phyloP scores from a whole-genome alignment of 805 yeast genomes.

The Torulaspora franciscae region DNA sequence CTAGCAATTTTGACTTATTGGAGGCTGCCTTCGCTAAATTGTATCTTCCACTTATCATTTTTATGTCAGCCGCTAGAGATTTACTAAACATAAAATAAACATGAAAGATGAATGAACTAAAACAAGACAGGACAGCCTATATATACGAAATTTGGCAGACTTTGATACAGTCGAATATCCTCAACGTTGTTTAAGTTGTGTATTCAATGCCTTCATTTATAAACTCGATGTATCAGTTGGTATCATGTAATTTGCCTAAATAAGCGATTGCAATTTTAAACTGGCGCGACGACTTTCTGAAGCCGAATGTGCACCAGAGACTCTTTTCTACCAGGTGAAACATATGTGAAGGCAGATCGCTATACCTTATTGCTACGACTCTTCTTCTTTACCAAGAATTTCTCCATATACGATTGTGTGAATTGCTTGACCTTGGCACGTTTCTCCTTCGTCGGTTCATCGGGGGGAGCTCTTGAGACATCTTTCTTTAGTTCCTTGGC shows the following conservation, averaged over 20 bases:
- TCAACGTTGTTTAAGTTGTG: background rate
- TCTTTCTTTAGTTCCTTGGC: slow-evolving; percentile 55
- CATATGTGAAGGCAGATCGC: background rate
- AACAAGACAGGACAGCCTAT: background rate
- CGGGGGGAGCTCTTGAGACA: slow-evolving; percentile 41
- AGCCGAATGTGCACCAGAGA: background rate
- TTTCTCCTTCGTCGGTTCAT: slow-evolving; percentile 58
- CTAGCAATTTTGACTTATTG: slow-evolving; percentile 5
- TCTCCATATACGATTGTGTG: slow-evolving; percentile 60
- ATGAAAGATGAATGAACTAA: background rate
- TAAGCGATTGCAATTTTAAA: slow-evolving; percentile 5
- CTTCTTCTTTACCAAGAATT: slow-evolving; percentile 46
- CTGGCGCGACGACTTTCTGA: slow-evolving; percentile 2
- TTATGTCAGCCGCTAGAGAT: background rate
- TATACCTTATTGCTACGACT: slow-evolving; percentile 9
- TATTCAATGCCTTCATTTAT: background rate
- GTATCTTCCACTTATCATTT: background rate
- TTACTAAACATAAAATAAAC: background rate
- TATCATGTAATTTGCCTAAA: slow-evolving; percentile 5
- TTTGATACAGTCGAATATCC: background rate
- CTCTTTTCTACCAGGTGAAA: background rate
- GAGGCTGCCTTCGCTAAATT: background rate
- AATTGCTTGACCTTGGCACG: slow-evolving; percentile 64
- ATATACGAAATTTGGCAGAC: background rate
- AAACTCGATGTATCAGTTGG: background rate